Base-by-base conservation (phyloP, 2,329 filamentous ascomycete genomes). In the Phialocephala sp. region DNA sequence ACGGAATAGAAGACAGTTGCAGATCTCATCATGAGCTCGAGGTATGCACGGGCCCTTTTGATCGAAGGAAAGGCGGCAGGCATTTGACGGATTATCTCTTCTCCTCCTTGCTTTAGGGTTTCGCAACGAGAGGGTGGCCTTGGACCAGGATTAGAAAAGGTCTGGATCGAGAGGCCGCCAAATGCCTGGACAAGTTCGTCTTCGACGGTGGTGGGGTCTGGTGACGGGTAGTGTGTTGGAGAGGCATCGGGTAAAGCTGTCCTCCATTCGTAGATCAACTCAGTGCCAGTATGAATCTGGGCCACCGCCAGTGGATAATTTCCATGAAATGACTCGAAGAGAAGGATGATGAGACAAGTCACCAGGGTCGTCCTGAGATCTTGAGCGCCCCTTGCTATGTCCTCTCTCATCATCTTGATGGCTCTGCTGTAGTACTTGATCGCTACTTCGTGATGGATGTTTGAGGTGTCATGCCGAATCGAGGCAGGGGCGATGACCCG, bases 311-410 rank as follows among this genome's bases (percentile, higher is more conserved):
- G 20, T 5, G 39, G 36, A 35, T 52, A 24, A 20, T 65, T 65
- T 8, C 64, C 64, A 15, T 41, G 24, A 8, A 35, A 66, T 32
- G 64, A 43, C 35, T 66, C 64, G 27, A 66, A 66, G 22, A 41
- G n/a, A 27, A 59, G 18, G 18, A 62, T 66, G 9, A 66, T 27
- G 18, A 66, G 37, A 45, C 64, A 66, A 15, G 41, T 62, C 12
- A 66, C 18, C n/a, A 66, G 36, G 18, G 59, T 62, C 9, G 60
- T 66, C 37, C 60, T 66, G 15, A 64, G n/a, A 47, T 66, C 65
- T 22, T 41, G 39, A 20, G 24, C 35, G 24, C 52, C 56, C 5
- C 39, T 41, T 9, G 55, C 22, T 9, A 36, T 35, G 5, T 24
- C 39, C 32, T 47, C 54, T 8, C 37, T 24, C 65, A 66, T 66